A percentile compares a stretch with the other conserved stretches of the same genome.
Conservation (phyloP, 164 flowering plant genomes). For the Nymphaea colorata region DNA sequence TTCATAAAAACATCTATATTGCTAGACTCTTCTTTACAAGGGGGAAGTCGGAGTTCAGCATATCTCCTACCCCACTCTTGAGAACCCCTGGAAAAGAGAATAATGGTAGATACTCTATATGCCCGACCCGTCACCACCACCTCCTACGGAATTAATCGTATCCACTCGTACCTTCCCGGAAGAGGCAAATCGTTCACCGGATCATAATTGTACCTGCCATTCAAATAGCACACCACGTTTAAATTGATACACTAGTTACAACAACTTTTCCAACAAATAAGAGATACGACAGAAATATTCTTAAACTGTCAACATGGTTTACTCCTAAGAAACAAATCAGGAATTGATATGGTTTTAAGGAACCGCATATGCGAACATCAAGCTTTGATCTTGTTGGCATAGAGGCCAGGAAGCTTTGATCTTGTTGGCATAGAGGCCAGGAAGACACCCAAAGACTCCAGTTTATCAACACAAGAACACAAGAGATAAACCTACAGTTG, state of each 20-base stretch:
- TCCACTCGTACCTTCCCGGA: slow-evolving; percentile 81
- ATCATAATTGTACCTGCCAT: slow-evolving; percentile 83
- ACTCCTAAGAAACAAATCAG: neutral
- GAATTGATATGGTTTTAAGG: neutral
- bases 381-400: too few species aligned
- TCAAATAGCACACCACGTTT: neutral
- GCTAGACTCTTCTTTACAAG: neutral
- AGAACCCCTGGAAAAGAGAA: slow-evolving; percentile 11
- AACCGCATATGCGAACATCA: too few species aligned
- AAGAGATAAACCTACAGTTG: too few species aligned
- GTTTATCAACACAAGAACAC: too few species aligned
- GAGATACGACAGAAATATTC: neutral
- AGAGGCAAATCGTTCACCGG: slow-evolving; percentile 51
- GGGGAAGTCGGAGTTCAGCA: neutral
- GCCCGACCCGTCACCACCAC: slow-evolving; percentile 7
- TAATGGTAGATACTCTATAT: slow-evolving; percentile 15
- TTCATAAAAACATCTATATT: neutral
- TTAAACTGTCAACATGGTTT: neutral
- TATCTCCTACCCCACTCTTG: neutral
- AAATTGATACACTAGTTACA: neutral
- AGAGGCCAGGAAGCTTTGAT: too few species aligned
- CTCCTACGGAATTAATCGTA: slow-evolving; percentile 24
- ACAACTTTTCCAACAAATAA: neutral
- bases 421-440: too few species aligned
- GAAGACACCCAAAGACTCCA: too few species aligned